A percentile compares a stretch with the other conserved stretches of the same genome.
Evolutionary conservation across 2,329 filamentous ascomycete genomes (phyloP).

Genomic region (Lachnellula subtilissima): DNA sequence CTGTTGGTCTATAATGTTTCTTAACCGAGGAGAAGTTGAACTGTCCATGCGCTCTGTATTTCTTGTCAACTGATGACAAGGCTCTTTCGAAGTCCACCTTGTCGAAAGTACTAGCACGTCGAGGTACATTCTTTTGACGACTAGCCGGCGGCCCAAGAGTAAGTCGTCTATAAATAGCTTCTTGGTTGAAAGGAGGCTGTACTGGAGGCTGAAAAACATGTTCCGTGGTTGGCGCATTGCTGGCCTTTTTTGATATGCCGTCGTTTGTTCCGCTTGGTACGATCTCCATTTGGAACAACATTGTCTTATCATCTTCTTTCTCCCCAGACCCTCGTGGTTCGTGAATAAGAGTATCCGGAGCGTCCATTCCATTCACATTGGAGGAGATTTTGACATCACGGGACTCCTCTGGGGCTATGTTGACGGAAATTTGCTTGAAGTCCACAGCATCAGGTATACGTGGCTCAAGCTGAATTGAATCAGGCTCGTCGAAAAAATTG

Average conservation of each 20-base stretch:
- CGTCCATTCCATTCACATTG: neutral
- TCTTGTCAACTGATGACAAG: conserved; percentile 27
- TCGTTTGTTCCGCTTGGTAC: neutral
- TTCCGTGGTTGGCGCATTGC: neutral
- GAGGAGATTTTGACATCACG: neutral
- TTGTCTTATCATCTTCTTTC: neutral
- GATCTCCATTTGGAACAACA: neutral
- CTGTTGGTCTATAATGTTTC: conserved; percentile 2
- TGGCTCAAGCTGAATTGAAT: conserved; percentile 24
- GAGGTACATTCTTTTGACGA: neutral
- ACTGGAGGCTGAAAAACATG: neutral
- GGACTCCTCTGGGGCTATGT: conserved; percentile 1
- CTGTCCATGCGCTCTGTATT: conserved; percentile 28
- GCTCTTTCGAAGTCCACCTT: conserved; percentile 29
- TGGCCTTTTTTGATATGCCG: neutral
- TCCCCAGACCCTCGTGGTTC: neutral
- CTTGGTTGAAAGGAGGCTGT: conserved; percentile 25
- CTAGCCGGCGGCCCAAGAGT: conserved; percentile 5
- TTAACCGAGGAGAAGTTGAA: conserved; percentile 22
- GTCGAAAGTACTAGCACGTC: conserved; percentile 26
- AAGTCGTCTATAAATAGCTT: conserved; percentile 26
- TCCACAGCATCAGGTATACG: conserved; percentile 8
- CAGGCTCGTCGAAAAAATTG: conserved; percentile 71
- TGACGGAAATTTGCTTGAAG: neutral
- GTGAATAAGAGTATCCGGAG: neutral